Conservation (phyloP, 176 grass and related monocot species). For the Pontederia paniculata region DNA sequence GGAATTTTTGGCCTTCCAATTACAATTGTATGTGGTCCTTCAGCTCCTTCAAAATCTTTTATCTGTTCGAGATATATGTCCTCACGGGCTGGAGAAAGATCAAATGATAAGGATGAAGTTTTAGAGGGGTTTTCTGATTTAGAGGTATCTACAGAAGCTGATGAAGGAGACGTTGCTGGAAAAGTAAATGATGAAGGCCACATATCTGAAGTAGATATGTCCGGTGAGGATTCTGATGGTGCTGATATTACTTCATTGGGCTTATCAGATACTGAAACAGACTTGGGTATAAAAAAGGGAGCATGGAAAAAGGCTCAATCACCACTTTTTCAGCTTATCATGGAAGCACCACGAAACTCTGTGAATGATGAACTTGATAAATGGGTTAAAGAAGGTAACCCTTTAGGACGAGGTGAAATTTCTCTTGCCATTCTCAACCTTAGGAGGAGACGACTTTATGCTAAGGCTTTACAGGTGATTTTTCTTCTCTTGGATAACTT, state of each 20-base stretch:
- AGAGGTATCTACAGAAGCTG: constrained; percentile 40
- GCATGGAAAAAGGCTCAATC: background rate
- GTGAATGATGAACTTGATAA: constrained; percentile 32
- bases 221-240: constrained; percentile 43
- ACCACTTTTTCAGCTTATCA: constrained; percentile 30
- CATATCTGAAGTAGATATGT: constrained; percentile 12
- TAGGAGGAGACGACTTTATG: constrained; percentile 6
- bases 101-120: constrained; percentile 38
- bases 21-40: constrained; percentile 2
- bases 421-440: background rate
- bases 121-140: constrained; percentile 80
- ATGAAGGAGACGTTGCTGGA: background rate
- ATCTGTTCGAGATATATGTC: constrained; percentile 43
- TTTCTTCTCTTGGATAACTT: background rate
- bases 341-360: constrained; percentile 19
- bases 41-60: constrained; percentile 22
- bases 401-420: constrained; percentile 12
- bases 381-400: constrained; percentile 14
- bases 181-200: constrained; percentile 20
- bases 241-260: constrained; percentile 25
- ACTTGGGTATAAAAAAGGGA: constrained; percentile 2
- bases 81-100: constrained; percentile 40
- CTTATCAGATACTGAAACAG: constrained; percentile 20
- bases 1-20: constrained; percentile 23
- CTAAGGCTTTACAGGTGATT: constrained; percentile 16